Conservation (phyloP, 2,329 filamentous ascomycete species). For the Monosporascus sp. region DNA sequence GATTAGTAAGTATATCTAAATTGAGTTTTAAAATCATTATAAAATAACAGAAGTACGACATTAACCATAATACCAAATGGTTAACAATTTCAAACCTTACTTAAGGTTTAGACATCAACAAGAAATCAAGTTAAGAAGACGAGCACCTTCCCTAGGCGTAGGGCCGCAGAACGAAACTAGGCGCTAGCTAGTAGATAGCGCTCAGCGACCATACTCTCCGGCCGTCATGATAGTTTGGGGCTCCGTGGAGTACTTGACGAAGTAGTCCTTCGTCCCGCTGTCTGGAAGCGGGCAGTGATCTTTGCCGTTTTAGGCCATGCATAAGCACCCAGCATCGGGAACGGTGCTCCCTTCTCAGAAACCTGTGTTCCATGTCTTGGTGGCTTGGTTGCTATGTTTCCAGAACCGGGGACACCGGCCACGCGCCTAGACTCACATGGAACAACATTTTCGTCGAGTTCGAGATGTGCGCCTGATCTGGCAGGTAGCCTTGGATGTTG, state of each 20-base stretch:
- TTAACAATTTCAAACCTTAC: too few species aligned
- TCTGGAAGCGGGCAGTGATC: constrained; percentile 13
- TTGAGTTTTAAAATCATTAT: too few species aligned
- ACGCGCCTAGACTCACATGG: neutral
- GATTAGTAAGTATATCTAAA: too few species aligned
- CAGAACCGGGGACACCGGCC: neutral
- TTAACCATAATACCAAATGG: too few species aligned
- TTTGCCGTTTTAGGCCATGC: constrained; percentile 21
- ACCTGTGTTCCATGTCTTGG: neutral
- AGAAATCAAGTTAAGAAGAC: neutral
- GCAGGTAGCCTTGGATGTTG: neutral
- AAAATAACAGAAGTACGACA: too few species aligned
- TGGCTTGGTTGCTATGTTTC: neutral
- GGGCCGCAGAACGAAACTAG: neutral
- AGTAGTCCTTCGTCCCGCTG: constrained; percentile 15
- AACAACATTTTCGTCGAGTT: neutral
- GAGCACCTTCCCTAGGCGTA: neutral
- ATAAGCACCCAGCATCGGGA: constrained; percentile 16
- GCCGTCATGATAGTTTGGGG: constrained; percentile 13
- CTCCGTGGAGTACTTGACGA: constrained; percentile 12
- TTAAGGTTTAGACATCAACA: too few species aligned
- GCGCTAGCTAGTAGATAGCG: constrained; percentile 6
- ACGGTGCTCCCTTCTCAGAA: constrained; percentile 16
- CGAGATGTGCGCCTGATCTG: neutral
- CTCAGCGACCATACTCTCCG: constrained; percentile 22